phyloP scores from a whole-genome alignment of 169 alveolate genomes.

The Plasmodium vinckei region DNA sequence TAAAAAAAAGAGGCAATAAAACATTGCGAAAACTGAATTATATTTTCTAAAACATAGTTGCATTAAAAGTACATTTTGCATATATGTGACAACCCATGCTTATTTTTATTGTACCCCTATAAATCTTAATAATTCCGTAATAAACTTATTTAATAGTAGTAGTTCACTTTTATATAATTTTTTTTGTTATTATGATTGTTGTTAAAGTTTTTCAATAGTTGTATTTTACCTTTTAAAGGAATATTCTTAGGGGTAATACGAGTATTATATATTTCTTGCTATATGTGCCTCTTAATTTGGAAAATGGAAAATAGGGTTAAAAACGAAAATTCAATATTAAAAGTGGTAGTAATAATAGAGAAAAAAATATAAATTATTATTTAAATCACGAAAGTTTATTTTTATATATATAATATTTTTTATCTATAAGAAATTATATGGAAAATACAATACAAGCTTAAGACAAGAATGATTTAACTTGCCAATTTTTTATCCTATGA shows the following conservation, averaged over 20 bases:
- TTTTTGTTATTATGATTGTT: not conserved
- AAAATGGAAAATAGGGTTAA: conserved; percentile 2
- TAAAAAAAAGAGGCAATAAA: too few relatives aligned
- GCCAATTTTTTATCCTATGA: too few relatives aligned
- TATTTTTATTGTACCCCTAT: too few relatives aligned
- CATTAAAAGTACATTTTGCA: too few relatives aligned
- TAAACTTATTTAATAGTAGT: too few relatives aligned
- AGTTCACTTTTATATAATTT: not conserved
- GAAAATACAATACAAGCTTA: too few relatives aligned
- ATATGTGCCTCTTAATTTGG: not conserved
- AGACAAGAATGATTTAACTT: too few relatives aligned
- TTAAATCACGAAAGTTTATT: not conserved
- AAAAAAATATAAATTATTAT: not conserved
- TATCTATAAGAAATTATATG: not conserved
- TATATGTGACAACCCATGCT: too few relatives aligned
- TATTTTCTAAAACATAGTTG: too few relatives aligned
- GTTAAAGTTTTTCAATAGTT: not conserved
- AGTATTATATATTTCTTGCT: not conserved
- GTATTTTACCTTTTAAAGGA: not conserved
- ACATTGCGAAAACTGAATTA: too few relatives aligned
- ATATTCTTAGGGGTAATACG: not conserved
- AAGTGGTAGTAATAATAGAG: not conserved
- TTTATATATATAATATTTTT: not conserved
- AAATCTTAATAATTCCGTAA: too few relatives aligned
- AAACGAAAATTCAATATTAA: not conserved